A percentile compares a stretch with the other conserved stretches of the same genome.
Evolutionary conservation across 1,284 basidiomycete genomes (phyloP).

Genomic region (Lignosus rhinocerotis): DNA sequence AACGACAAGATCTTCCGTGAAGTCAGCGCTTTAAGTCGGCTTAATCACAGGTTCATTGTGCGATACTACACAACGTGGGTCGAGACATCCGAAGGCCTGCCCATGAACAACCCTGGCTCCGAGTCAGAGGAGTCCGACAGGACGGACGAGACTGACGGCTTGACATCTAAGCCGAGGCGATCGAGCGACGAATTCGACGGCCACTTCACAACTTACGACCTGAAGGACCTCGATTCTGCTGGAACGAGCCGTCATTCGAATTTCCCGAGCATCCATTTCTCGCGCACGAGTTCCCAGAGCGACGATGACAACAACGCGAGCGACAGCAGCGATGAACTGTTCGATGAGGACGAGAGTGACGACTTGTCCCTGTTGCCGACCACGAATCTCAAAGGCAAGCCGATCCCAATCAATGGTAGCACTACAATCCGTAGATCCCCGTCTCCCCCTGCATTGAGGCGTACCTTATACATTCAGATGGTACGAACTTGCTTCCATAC

Average conservation of each 20-base stretch:
- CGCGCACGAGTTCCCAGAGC: conserved; percentile 41
- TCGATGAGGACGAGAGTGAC: conserved; percentile 21
- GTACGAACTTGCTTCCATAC: conserved; percentile 38
- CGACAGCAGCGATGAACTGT: conserved; percentile 34
- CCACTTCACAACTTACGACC: conserved; percentile 53
- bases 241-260: conserved; percentile 51
- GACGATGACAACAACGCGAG: conserved; percentile 44
- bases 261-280: conserved; percentile 83
- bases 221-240: conserved; percentile 55
- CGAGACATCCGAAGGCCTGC: conserved; percentile 58
- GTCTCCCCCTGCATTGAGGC: conserved; percentile 36
- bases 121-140: conserved; percentile 40
- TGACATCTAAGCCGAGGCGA: conserved; percentile 52
- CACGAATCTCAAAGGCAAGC: background rate
- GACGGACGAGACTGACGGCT: conserved; percentile 37
- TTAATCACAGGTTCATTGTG: conserved; percentile 90
- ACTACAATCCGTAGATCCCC: conserved; percentile 4
- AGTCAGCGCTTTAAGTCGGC: conserved; percentile 84
- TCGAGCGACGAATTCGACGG: conserved; percentile 15
- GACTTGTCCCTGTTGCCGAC: conserved; percentile 20
- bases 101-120: conserved; percentile 45
- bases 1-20: conserved; percentile 92
- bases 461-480: conserved; percentile 91
- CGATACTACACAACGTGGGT: conserved; percentile 89
- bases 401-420: conserved; percentile 13